These are phyloP conservation scores for Aspergillus phoenicis DNA, from an alignment of 2,329 filamentous ascomycete genomes.

Conservation along the genomic window DNA sequence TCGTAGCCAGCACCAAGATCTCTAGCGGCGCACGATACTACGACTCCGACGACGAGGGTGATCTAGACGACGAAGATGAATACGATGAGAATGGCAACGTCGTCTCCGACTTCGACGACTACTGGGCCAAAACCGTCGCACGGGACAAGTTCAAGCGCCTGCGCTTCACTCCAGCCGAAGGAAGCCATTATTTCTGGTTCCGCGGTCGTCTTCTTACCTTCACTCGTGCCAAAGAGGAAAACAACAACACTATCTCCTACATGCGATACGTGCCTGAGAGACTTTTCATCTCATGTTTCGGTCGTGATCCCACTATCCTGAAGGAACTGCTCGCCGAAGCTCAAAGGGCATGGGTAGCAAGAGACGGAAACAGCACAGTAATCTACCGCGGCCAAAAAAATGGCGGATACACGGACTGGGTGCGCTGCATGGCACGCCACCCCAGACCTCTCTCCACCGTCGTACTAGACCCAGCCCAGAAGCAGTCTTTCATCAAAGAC, in stretches of 20 bases:
- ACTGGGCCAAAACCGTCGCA: conserved; percentile 44
- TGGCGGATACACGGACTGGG: conserved; percentile 32
- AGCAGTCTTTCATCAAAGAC: conserved; percentile 54
- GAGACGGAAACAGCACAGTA: conserved; percentile 40
- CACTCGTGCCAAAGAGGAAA: conserved; percentile 32
- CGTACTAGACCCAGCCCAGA: conserved; percentile 54
- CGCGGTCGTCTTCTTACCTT: conserved; percentile 55
- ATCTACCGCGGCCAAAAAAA: conserved; percentile 41
- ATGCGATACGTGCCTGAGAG: conserved; percentile 29
- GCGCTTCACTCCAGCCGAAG: conserved; percentile 67
- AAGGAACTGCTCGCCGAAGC: conserved; percentile 40
- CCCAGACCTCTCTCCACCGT: conserved; percentile 58
- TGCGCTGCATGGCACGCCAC: conserved; percentile 46
- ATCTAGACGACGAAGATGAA: conserved; percentile 27
- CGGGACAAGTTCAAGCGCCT: conserved; percentile 40
- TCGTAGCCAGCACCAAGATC: conserved; percentile 66
- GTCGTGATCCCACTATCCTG: conserved; percentile 37
- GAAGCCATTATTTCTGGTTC: conserved; percentile 71
- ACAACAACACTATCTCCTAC: conserved; percentile 16
- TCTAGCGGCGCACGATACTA: conserved; percentile 40
- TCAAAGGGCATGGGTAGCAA: conserved; percentile 38
- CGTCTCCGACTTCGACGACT: conserved; percentile 46
- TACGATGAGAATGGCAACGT: conserved; percentile 35
- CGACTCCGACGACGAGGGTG: conserved; percentile 29
- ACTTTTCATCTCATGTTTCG: conserved; percentile 39